Percentiles rank a stretch among this genome's conserved stretches.
Evolutionary conservation across 2,329 filamentous ascomycete genomes (phyloP).

Genomic region (Amauroascus niger): DNA sequence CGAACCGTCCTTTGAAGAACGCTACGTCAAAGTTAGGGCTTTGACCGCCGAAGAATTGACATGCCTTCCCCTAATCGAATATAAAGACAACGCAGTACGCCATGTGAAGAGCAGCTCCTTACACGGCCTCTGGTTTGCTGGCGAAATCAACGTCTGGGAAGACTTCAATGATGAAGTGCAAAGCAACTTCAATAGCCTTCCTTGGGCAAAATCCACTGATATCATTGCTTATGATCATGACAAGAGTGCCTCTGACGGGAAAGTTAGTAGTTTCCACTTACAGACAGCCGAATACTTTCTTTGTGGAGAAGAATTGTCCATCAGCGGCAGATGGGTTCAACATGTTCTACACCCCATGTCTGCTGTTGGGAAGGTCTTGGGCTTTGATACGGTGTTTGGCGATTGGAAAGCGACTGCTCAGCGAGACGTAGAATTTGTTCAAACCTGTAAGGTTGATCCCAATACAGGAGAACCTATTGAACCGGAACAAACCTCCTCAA

Average conservation of each 20-base stretch:
- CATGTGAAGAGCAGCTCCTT: constrained; percentile 8
- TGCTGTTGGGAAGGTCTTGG: constrained; percentile 8
- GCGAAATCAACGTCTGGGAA: neutral
- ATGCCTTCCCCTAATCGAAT: neutral
- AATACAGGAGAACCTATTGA: no score
- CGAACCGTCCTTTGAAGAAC: no score
- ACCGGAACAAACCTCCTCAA: no score
- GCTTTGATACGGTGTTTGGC: constrained; percentile 7
- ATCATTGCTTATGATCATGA: neutral
- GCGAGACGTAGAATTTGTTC: neutral
- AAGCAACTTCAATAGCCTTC: no score
- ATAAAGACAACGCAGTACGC: neutral
- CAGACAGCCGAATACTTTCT: constrained; percentile 5
- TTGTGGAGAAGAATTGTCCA: constrained; percentile 14
- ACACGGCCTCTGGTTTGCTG: constrained; percentile 3
- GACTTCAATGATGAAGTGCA: constrained; percentile 5
- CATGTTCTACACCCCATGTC: constrained; percentile 12
- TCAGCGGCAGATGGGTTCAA: constrained; percentile 11
- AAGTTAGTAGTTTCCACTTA: neutral
- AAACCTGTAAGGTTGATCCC: no score
- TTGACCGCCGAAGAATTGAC: constrained; percentile 5
- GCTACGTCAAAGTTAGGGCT: neutral
- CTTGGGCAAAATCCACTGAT: no score
- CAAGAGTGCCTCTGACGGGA: neutral
- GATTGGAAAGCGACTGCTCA: constrained; percentile 14